Evolutionary conservation across 768 basidiomycete genomes (phyloP).

Genomic region (Termitomyces sp.): DNA sequence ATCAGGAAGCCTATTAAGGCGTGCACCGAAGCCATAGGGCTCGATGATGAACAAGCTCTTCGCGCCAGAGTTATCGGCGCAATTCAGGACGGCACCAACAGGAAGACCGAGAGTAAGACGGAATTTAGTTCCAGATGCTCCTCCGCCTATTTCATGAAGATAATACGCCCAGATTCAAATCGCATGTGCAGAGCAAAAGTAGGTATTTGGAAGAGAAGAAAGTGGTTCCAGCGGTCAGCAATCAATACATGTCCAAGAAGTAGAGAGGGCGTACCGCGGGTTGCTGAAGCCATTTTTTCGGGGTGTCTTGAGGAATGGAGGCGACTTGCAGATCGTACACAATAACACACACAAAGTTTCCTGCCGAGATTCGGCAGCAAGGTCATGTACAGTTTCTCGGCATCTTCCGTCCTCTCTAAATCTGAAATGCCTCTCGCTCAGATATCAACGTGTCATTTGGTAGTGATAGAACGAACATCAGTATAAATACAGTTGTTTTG

Average conservation of each 20-base stretch:
- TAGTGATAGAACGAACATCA: background rate
- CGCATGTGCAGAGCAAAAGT: background rate
- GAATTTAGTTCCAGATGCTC: conserved; percentile 92
- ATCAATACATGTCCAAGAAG: conserved; percentile 1
- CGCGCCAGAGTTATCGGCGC: conserved; percentile 99
- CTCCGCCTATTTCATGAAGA: conserved; percentile 32
- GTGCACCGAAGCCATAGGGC: conserved; percentile 93
- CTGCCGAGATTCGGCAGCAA: conserved; percentile 18
- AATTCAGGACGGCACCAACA: conserved; percentile 92
- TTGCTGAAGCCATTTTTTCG: conserved; percentile 28
- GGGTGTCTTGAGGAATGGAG: conserved; percentile 22
- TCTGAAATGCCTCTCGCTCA: background rate
- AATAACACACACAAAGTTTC: conserved; percentile 21
- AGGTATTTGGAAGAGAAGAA: background rate
- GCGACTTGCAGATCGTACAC: conserved; percentile 11
- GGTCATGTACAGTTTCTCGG: conserved; percentile 25
- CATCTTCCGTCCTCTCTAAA: conserved; percentile 9
- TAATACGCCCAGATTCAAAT: background rate
- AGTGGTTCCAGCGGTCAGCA: background rate
- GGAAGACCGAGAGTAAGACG: conserved; percentile 93
- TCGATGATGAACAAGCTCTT: conserved; percentile 95
- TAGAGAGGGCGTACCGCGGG: conserved; percentile 19
- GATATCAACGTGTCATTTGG: background rate
- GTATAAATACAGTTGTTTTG: background rate
- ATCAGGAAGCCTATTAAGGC: conserved; percentile 95